Percentiles rank a stretch among this genome's conserved stretches.
Evolutionary conservation across 2,329 filamentous ascomycete genomes (phyloP).

Genomic region (Neonectria magnoliae): DNA sequence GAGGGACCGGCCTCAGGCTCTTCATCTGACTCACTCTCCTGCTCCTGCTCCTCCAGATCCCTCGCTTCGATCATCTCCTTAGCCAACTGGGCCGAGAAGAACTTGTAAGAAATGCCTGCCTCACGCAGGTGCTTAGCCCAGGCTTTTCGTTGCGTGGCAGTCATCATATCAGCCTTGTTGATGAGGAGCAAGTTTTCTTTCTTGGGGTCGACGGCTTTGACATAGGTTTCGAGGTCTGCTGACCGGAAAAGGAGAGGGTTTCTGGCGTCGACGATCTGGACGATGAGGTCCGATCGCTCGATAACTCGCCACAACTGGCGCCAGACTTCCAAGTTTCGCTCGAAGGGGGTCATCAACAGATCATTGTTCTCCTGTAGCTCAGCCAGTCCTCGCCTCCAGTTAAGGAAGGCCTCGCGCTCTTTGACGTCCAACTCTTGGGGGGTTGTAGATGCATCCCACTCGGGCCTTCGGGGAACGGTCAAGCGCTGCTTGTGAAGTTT

Average conservation of each 20-base stretch:
- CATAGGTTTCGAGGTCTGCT: slow-evolving; percentile 91
- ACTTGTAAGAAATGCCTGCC: slow-evolving; percentile 87
- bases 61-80: slow-evolving; percentile 87
- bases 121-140: slow-evolving; percentile 91
- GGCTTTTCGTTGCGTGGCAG: slow-evolving; percentile 77
- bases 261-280: slow-evolving; percentile 97
- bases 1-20: slow-evolving; percentile 42
- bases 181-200: slow-evolving; percentile 94
- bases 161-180: slow-evolving; percentile 99
- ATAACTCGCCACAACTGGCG: slow-evolving; percentile 98
- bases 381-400: slow-evolving; percentile 90
- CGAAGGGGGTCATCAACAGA: slow-evolving; percentile 95
- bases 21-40: slow-evolving; percentile 55
- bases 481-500: slow-evolving; percentile 80
- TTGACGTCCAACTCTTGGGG: slow-evolving; percentile 79
- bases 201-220: slow-evolving; percentile 87
- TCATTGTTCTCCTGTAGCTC: slow-evolving; percentile 95
- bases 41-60: slow-evolving; percentile 53
- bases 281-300: slow-evolving; percentile 92
- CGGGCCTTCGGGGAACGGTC: slow-evolving; percentile 88
- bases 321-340: slow-evolving; percentile 98
- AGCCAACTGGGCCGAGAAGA: slow-evolving; percentile 93
- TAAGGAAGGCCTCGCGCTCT: slow-evolving; percentile 83
- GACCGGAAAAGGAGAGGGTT: slow-evolving; percentile 95
- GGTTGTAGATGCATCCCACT: slow-evolving; percentile 89